Base-by-base conservation (phyloP, 75 land plant species). In the Azolla pinnata region DNA sequence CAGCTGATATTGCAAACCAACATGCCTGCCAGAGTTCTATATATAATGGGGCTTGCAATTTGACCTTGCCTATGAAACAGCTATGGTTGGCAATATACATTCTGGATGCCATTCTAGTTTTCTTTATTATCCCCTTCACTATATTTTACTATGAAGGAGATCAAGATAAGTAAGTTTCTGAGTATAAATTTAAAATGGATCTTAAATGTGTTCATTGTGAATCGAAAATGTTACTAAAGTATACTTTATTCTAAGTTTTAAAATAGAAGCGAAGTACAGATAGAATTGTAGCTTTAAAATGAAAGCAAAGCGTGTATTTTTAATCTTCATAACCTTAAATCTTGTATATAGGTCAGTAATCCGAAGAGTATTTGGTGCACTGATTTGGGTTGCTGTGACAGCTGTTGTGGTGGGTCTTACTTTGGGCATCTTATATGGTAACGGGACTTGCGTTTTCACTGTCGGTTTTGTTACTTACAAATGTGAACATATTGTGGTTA, bases 61-160 rank as follows among this genome's bases (percentile, higher is more conserved):
- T 83, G 48, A 93, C 98, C 27, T 64, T 93, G 33, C 97, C 96
- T 3, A 93, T 93, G 98, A 93, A 81, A 74, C 69, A 80, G 44
- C 85, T 93, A 16, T 93, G 98, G 96, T 81, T 91, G 53, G 87
- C 76, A 20, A 61, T 88, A 30, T 93, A 93, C 52, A 85, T 88
- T 26, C 61, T 75, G 33, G 85, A 89, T 60, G 90, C 96, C 2
- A 42, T 93, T 5, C 83, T 93, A 18, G 87, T 93, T 2, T 93
- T 93, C 73, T 77, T 93, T 57, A 74, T 93, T 60, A 85, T 86
- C 38, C 98, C 98, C 5, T 93, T 93, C 48, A 77, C 96, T 28
- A 85, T 93, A 75, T 93, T 93, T 64, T 93, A 83, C 67, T 93
- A 88, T 63, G 90, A 93, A 72, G 98, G 96, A 8, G 98, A 93